phyloP scores from a whole-genome alignment of 139 green algal genomes.

The Picochlorum costavermella region DNA sequence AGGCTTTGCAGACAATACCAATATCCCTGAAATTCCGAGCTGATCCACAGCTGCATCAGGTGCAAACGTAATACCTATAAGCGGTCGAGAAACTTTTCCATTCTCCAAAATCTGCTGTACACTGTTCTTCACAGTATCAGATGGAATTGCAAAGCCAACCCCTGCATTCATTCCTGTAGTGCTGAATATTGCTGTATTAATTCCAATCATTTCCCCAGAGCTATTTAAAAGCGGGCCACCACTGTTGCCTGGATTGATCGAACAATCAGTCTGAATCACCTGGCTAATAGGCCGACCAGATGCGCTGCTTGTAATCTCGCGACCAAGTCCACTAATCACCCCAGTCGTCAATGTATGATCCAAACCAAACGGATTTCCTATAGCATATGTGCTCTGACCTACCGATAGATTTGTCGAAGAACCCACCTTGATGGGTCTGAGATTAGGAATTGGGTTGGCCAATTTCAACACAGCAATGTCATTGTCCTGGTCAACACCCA shows the following conservation, averaged over 20 bases:
- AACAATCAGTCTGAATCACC: slow-evolving; percentile 84
- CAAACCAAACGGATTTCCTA: slow-evolving; percentile 80
- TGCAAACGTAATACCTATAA: slow-evolving; percentile 87
- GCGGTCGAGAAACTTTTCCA: slow-evolving; percentile 49
- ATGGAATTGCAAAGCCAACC: slow-evolving; percentile 76
- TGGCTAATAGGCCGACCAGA: slow-evolving; percentile 45
- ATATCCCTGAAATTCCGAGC: slow-evolving; percentile 62
- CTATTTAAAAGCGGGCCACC: slow-evolving; percentile 56
- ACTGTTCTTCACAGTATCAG: slow-evolving; percentile 50
- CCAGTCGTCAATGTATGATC: slow-evolving; percentile 75
- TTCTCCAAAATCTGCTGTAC: slow-evolving; percentile 69
- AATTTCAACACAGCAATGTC: slow-evolving; percentile 66
- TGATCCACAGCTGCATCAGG: slow-evolving; percentile 61
- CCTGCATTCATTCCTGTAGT: slow-evolving; percentile 60
- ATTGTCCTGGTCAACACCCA: slow-evolving; percentile 65
- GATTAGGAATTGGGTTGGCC: slow-evolving; percentile 3
- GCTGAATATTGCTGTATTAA: slow-evolving; percentile 80
- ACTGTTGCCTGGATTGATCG: slow-evolving; percentile 35
- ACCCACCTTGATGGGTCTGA: slow-evolving; percentile 31
- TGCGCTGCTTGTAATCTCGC: slow-evolving; percentile 42
- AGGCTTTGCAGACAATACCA: slow-evolving; percentile 58
- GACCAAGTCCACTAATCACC: slow-evolving; percentile 25
- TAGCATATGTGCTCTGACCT: slow-evolving; percentile 75
- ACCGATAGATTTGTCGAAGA: slow-evolving; percentile 45
- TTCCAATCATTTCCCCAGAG: slow-evolving; percentile 38